phyloP scores from a whole-genome alignment of 441 rosid genomes.

The Populus trichocarpa region DNA sequence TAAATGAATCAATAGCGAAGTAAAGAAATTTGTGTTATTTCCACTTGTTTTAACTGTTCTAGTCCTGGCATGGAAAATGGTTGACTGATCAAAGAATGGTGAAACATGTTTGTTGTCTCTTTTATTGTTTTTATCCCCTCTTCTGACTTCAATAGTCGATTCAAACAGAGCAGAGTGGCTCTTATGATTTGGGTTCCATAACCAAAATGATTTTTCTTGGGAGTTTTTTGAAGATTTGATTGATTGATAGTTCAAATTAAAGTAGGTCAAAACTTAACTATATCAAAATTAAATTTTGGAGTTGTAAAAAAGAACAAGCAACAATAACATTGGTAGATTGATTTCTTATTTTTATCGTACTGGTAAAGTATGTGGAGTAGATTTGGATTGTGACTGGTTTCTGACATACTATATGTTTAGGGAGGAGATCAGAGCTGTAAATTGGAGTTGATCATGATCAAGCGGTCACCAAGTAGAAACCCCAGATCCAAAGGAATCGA shows the following conservation, averaged over 20 bases:
- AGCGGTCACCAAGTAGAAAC: no score
- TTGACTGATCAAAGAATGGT: not conserved
- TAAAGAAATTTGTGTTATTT: not conserved
- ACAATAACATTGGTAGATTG: no score
- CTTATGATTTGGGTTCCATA: not conserved
- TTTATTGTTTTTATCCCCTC: not conserved
- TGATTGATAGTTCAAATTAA: not conserved
- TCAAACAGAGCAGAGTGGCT: not conserved
- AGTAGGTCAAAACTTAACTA: no score
- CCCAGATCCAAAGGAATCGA: no score
- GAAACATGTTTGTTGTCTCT: not conserved
- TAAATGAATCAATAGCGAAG: not conserved
- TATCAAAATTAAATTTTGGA: no score
- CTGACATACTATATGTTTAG: no score
- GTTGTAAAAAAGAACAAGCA: no score
- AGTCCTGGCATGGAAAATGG: not conserved
- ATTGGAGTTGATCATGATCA: no score
- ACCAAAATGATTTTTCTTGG: not conserved
- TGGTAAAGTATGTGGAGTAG: no score
- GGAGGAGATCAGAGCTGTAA: no score
- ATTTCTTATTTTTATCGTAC: no score
- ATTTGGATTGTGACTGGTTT: no score
- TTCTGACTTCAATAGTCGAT: not conserved
- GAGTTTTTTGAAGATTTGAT: not conserved
- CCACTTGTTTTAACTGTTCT: not conserved